Evolutionary conservation across 148 eudicot genomes (phyloP), one percentile per base, ranked within the genome.

Genomic region (Spergularia marina): DNA sequence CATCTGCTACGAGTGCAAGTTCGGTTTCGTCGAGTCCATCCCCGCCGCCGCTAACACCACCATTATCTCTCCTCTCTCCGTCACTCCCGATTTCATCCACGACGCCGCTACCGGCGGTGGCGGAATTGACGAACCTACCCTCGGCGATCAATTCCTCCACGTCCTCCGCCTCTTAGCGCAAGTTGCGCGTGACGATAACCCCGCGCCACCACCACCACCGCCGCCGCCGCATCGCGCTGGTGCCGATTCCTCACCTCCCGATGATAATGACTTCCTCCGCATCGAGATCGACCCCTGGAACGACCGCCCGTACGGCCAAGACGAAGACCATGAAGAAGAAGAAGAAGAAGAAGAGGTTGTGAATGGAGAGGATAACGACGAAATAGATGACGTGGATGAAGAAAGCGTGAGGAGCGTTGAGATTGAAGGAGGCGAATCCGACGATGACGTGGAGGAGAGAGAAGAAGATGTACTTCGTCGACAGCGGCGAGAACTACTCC

Each of bases 1-100:
- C 70, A 65, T 88, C 55, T 94, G 98, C 79, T 41, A 6, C 82
- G 95, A 88, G 20, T 94, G 98, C 79, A 87, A 86, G 55, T 84
- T 80, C 83, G 98, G 98, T 7, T 94, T 94, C 74, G 92, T 94
- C 30, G 98, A 91, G 64, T 63, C 77, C 17, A 76, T 91, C 77
- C 39, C 84, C 17, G 36, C 77, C 71, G 7, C 4, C 49, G 49
- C 10, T 23, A 23, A 23, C 25, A 23, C 25, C 25, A 23, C 25
- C 25, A 23, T 23, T 23, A 23, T 23, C 25, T 6, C 84, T 4
- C 4, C 63, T 10, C 9, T 63, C 76, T 10, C 82, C 70, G 1
- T 71, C 76, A 12, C 53, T 83, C 7, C 49, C 1, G 49, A 4
- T 6, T 44, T 44, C 49, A 0, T 6, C 49, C 7, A 44, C 49